These are phyloP conservation scores for Evernia prunastri DNA, from an alignment of 495 filamentous ascomycete genomes.

Conservation along the genomic window DNA sequence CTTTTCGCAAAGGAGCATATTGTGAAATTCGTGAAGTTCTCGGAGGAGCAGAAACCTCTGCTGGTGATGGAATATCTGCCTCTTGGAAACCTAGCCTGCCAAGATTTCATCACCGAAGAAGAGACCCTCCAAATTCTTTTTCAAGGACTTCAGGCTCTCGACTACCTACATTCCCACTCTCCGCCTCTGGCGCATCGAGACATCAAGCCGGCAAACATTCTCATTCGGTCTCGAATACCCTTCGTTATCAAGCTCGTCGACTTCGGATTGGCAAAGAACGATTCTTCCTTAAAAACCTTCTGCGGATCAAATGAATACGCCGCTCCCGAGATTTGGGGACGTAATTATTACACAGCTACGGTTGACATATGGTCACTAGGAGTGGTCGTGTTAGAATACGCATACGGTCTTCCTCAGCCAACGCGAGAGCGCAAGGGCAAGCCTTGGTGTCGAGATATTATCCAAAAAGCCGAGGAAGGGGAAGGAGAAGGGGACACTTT, in stretches of 20 bases:
- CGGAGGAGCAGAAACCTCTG: conserved; percentile 12
- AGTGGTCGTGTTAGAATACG: conserved; percentile 17
- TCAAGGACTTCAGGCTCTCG: conserved; percentile 11
- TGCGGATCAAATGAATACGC: too few species aligned
- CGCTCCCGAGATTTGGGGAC: conserved; percentile 5
- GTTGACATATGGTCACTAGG: conserved; percentile 17
- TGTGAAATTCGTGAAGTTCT: conserved; percentile 14
- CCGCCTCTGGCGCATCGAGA: conserved; percentile 11
- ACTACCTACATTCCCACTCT: conserved; percentile 11
- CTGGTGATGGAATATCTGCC: conserved; percentile 11
- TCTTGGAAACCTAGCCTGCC: conserved; percentile 10
- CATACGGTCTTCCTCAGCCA: conserved; percentile 13
- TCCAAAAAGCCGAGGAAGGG: not conserved
- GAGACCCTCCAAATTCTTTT: conserved; percentile 7
- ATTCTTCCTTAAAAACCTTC: too few species aligned
- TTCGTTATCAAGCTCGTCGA: conserved; percentile 8
- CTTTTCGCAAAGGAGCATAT: conserved; percentile 7
- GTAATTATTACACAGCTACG: conserved; percentile 11
- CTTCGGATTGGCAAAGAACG: not conserved
- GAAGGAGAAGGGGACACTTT: conserved; percentile 9
- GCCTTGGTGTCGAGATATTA: not conserved
- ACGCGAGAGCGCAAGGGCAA: not conserved
- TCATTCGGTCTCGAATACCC: conserved; percentile 3
- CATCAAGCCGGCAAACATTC: conserved; percentile 10
- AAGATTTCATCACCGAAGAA: conserved; percentile 13